Evolutionary conservation across 495 filamentous ascomycete species (phyloP), one percentile per base, ranked within the genome.

Genomic region (Penicillium paradoxum): DNA sequence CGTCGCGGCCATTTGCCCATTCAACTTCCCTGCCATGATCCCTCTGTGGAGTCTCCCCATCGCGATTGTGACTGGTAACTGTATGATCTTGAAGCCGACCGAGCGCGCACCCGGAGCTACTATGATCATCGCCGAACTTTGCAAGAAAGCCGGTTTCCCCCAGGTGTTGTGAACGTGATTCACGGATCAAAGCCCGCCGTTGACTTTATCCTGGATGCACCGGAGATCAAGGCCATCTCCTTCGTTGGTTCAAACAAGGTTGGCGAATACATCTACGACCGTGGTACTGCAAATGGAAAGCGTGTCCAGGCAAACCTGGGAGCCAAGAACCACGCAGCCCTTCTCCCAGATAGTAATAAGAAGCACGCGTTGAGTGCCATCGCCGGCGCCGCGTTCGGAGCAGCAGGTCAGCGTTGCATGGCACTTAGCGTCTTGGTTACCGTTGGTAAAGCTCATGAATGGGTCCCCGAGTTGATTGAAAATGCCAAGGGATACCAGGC

Each of bases 1-100:
- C 37, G 89, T 95, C 42, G 93, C 93, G 17, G 89, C 95, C 38
- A 98, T 98, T 57, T 98, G 95, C 75, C 93, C 93, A 17, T 98
- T 98, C 69, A 98, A 98, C 76, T 98, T 98, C 76, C 93, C 93
- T 33, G 93, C 93, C 57, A 98, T 98, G 93, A 98, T 98, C 71
- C 93, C 93, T 13, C 78, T 98, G 8, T 98, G 93, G 93, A 93
- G 82, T 48, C 93, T 97, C 47, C 95, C 93, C 17, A 84, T 97
- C 63, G 95, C 93, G 27, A 96, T 91, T n/a, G 82, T 95, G 3
- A 95, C 90, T 8, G 95, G 93, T 41, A 98, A 98, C 75, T 92
- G 88, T 24, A 73, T 97, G 53, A 83, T 98, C 59, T 70, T 98
- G 49, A 98, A 98, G 80, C 93, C 93, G 4, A 97, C 93, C 0